Percentiles rank a stretch among this genome's conserved stretches.
Evolutionary conservation across 2,329 filamentous ascomycete genomes (phyloP).

Genomic region (Aureobasidium sp.): DNA sequence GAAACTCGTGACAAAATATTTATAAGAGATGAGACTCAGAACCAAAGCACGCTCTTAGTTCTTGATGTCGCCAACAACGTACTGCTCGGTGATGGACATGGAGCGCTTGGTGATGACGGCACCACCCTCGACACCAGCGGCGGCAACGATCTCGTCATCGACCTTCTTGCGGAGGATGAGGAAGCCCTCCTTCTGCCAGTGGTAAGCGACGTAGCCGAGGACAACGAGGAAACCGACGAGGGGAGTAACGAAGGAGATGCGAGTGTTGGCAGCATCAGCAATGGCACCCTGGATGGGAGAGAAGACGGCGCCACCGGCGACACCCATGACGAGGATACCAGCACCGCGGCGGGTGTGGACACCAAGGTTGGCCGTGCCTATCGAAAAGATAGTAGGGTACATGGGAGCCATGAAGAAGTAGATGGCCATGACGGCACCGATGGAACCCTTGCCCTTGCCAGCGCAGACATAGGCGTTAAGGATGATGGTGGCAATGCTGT

Average conservation of each 20-base stretch:
- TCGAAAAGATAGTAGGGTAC: conserved; percentile 34
- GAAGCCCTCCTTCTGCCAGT: conserved; percentile 28
- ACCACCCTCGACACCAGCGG: conserved; percentile 27
- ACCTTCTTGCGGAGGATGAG: conserved; percentile 27
- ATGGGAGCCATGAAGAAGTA: conserved; percentile 32
- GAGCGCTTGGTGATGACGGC: conserved; percentile 19
- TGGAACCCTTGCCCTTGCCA: conserved; percentile 25
- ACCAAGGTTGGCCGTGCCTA: conserved; percentile 33
- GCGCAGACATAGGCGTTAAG: conserved; percentile 28
- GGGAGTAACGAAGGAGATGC: conserved; percentile 38
- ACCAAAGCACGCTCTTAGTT: neutral
- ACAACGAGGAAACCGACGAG: conserved; percentile 37
- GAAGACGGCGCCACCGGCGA: conserved; percentile 29
- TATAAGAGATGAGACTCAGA: neutral
- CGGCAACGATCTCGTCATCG: conserved; percentile 23
- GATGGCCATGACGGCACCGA: conserved; percentile 29
- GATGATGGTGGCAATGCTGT: conserved; percentile 27
- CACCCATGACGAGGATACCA: conserved; percentile 35
- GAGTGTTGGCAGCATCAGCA: conserved; percentile 32
- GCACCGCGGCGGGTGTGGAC: conserved; percentile 33
- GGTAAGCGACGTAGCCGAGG: conserved; percentile 26
- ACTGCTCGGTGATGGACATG: conserved; percentile 12
- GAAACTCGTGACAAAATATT: conserved; percentile 4
- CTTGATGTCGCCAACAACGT: conserved; percentile 4
- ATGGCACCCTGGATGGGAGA: conserved; percentile 32